Evolutionary conservation across 176 grass and related monocot species (phyloP).

Genomic region (Aechmea fasciata): DNA sequence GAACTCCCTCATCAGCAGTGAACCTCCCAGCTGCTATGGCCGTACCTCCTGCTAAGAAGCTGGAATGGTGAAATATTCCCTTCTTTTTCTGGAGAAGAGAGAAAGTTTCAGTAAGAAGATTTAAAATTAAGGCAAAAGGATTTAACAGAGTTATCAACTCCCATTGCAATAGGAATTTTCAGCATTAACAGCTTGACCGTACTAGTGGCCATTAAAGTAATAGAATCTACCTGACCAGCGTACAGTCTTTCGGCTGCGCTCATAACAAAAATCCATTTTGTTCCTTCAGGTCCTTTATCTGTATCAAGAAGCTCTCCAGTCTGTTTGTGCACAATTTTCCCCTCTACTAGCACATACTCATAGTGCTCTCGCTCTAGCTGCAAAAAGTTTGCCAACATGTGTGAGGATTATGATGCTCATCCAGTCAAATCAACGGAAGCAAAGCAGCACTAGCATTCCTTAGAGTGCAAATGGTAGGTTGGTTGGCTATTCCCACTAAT

Average conservation of each 20-base stretch:
- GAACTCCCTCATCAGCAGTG: slow-evolving; percentile 49
- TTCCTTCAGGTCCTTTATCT: slow-evolving; percentile 33
- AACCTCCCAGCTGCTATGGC: slow-evolving; percentile 86
- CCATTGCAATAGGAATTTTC: background rate
- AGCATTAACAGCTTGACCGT: background rate
- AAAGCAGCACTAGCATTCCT: background rate
- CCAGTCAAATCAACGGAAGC: background rate
- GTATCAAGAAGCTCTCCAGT: slow-evolving; percentile 58
- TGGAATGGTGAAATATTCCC: slow-evolving; percentile 92
- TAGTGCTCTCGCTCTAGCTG: slow-evolving; percentile 76
- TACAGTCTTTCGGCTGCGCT: slow-evolving; percentile 59
- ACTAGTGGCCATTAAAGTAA: background rate
- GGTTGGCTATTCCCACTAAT: background rate
- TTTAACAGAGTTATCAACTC: slow-evolving; percentile 4
- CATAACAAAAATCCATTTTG: slow-evolving; percentile 97
- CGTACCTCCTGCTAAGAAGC: slow-evolving; percentile 87
- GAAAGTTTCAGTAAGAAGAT: slow-evolving; percentile 1
- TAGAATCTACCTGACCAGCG: slow-evolving; percentile 61
- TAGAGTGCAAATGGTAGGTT: background rate
- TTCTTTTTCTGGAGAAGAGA: slow-evolving; percentile 53
- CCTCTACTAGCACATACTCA: slow-evolving; percentile 44
- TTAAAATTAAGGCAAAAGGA: slow-evolving; percentile 1
- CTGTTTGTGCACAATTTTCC: slow-evolving; percentile 54
- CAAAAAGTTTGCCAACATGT: slow-evolving; percentile 7
- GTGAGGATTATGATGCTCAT: background rate